A percentile compares a stretch with the other conserved stretches of the same genome.
phyloP scores from a whole-genome alignment of 441 rosid species.

The Erysimum pusillum region DNA sequence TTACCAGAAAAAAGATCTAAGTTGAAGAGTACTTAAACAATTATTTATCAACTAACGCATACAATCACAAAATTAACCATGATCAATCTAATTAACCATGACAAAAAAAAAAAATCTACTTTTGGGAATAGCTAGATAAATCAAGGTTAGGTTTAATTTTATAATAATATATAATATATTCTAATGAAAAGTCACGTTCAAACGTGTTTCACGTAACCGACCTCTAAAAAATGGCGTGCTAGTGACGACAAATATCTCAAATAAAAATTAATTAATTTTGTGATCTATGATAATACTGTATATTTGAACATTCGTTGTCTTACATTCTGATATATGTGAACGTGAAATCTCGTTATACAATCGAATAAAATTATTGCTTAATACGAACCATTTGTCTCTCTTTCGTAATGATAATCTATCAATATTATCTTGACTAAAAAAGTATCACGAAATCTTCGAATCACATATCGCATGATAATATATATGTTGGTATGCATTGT shows the following conservation, averaged over 20 bases:
- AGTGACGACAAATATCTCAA: conserved; percentile 25
- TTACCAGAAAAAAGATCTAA: too few relatives aligned
- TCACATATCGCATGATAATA: conserved; percentile 24
- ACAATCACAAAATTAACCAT: not conserved
- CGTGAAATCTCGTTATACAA: conserved; percentile 27
- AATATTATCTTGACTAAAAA: conserved; percentile 26
- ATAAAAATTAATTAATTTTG: not conserved
- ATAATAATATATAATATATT: conserved; percentile 6
- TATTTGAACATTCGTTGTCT: conserved; percentile 21
- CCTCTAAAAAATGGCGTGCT: conserved; percentile 17
- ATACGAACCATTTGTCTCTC: conserved; percentile 15
- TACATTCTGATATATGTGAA: conserved; percentile 24
- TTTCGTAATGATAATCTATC: conserved; percentile 3
- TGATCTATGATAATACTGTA: conserved; percentile 14
- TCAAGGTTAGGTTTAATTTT: not conserved
- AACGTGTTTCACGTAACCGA: conserved; percentile 60
- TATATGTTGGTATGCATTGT: conserved; percentile 1
- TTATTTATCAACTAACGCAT: not conserved
- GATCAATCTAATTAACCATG: not conserved
- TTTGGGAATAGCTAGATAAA: conserved; percentile 25
- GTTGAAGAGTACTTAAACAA: conserved; percentile 10
- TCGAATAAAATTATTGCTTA: conserved; percentile 15
- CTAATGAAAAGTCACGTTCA: conserved; percentile 28
- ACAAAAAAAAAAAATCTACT: not conserved
- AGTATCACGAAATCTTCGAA: not conserved